Evolutionary conservation across 2,329 filamentous ascomycete species (phyloP).

Genomic region (Calonectria fujianensis): DNA sequence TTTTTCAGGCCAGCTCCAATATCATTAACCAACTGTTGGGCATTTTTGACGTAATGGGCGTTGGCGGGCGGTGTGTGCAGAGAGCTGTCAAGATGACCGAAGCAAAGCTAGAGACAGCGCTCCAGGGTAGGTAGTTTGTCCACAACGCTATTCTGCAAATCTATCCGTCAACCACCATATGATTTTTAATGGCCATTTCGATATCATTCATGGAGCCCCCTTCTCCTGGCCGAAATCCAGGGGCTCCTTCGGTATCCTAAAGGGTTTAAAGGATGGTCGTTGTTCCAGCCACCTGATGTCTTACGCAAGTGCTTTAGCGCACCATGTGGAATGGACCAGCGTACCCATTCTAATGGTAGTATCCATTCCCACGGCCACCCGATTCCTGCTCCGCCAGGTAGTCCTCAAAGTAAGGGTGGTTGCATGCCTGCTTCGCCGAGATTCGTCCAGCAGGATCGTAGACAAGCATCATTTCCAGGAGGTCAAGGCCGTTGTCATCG

Average conservation of each 20-base stretch:
- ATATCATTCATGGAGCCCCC: slow-evolving; percentile 31
- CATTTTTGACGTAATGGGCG: not conserved
- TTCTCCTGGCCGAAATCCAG: slow-evolving; percentile 29
- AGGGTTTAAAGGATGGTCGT: slow-evolving; percentile 41
- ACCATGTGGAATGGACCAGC: slow-evolving; percentile 49
- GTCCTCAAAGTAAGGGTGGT: slow-evolving; percentile 86
- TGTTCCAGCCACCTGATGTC: slow-evolving; percentile 26
- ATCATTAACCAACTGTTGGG: slow-evolving; percentile 5
- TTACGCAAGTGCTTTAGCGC: slow-evolving; percentile 40
- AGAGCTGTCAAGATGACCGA: slow-evolving; percentile 29
- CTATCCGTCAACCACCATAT: slow-evolving; percentile 29
- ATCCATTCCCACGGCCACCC: slow-evolving; percentile 58
- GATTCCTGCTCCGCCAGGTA: slow-evolving; percentile 57
- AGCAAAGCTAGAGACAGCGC: slow-evolving; percentile 32
- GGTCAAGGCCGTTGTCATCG: slow-evolving; percentile 82
- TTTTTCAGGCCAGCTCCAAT: slow-evolving; percentile 4
- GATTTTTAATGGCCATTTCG: slow-evolving; percentile 27
- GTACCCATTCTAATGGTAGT: slow-evolving; percentile 61
- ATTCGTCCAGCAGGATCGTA: slow-evolving; percentile 92
- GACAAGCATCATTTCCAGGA: slow-evolving; percentile 82
- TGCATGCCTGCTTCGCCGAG: slow-evolving; percentile 90
- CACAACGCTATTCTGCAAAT: slow-evolving; percentile 3
- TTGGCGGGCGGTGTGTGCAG: slow-evolving; percentile 18
- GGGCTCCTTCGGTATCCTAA: slow-evolving; percentile 39
- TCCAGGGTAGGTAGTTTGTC: slow-evolving; percentile 31